Percentiles rank a stretch among this genome's conserved stretches.
Evolutionary conservation across 352 stramenopile species (phyloP).

Genomic region (Phytophthora nicotianae): DNA sequence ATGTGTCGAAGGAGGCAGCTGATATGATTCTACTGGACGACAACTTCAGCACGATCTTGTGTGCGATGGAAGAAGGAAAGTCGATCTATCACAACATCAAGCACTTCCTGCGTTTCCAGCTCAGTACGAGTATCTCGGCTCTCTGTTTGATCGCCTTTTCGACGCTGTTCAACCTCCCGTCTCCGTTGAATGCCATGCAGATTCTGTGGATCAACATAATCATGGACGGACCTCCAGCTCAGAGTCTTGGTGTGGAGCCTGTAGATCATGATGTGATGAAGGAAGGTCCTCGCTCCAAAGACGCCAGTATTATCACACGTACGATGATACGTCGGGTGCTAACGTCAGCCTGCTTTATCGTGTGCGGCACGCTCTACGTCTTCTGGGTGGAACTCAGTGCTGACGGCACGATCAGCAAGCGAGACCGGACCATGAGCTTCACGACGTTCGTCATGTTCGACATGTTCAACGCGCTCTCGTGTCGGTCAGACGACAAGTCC

Average conservation of each 20-base stretch:
- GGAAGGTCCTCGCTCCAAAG: slow-evolving; percentile 80
- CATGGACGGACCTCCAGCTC: slow-evolving; percentile 93
- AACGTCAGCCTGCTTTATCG: slow-evolving; percentile 76
- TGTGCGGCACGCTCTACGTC: slow-evolving; percentile 80
- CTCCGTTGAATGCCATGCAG: slow-evolving; percentile 96
- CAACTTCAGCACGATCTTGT: slow-evolving; percentile 96
- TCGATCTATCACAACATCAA: slow-evolving; percentile 97
- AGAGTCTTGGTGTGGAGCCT: slow-evolving; percentile 88
- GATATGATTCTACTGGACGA: slow-evolving; percentile 97
- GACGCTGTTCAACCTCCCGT: slow-evolving; percentile 69
- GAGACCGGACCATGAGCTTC: slow-evolving; percentile 98
- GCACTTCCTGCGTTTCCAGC: slow-evolving; percentile 97
- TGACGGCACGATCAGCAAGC: slow-evolving; percentile 91
- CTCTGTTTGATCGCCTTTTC: slow-evolving; percentile 91
- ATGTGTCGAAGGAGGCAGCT: slow-evolving; percentile 98
- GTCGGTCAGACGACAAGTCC: slow-evolving; percentile 94
- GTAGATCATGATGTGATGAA: slow-evolving; percentile 87
- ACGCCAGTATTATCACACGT: slow-evolving; percentile 80
- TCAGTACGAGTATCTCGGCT: slow-evolving; percentile 97
- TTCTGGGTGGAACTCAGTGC: slow-evolving; percentile 86
- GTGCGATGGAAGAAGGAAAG: slow-evolving; percentile 94
- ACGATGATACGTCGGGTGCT: slow-evolving; percentile 74
- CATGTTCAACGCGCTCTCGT: slow-evolving; percentile 98
- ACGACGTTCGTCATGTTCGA: slow-evolving; percentile 99
- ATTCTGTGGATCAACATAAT: slow-evolving; percentile 99